Conservation (phyloP, 495 filamentous ascomycete species). For the Xylaria scruposa region DNA sequence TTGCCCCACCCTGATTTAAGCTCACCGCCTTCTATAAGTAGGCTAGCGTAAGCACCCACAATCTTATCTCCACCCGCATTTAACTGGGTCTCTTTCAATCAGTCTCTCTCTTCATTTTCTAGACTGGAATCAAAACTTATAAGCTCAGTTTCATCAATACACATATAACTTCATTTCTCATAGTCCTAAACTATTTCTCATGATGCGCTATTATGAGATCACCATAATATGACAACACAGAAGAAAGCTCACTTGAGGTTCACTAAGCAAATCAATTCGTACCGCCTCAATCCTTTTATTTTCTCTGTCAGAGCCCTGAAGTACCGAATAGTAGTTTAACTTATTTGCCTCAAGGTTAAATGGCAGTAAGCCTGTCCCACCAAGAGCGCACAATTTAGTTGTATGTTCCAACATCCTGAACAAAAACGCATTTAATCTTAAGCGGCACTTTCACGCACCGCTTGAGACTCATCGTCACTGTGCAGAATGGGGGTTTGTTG, state of each 20-base stretch:
- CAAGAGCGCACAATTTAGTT: background rate
- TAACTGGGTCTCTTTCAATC: background rate
- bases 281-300: too few species aligned
- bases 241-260: too few species aligned
- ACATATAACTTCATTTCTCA: background rate
- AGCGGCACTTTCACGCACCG: background rate
- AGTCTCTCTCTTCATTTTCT: background rate
- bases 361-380: background rate
- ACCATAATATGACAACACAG: background rate
- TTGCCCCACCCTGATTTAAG: background rate
- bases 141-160: background rate
- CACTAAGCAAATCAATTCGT: too few species aligned
- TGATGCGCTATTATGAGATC: background rate
- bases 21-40: constrained; percentile 14
- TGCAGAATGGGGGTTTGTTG: background rate
- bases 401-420: background rate
- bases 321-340: background rate
- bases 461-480: background rate
- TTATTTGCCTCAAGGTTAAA: too few species aligned
- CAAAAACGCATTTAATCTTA: background rate
- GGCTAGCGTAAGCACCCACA: background rate
- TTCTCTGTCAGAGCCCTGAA: too few species aligned
- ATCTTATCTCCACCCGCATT: background rate
- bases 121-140: background rate
- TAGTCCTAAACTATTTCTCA: background rate